Evolutionary conservation across 805 yeast species (phyloP).

Genomic region (Suhomyces prunicola): DNA sequence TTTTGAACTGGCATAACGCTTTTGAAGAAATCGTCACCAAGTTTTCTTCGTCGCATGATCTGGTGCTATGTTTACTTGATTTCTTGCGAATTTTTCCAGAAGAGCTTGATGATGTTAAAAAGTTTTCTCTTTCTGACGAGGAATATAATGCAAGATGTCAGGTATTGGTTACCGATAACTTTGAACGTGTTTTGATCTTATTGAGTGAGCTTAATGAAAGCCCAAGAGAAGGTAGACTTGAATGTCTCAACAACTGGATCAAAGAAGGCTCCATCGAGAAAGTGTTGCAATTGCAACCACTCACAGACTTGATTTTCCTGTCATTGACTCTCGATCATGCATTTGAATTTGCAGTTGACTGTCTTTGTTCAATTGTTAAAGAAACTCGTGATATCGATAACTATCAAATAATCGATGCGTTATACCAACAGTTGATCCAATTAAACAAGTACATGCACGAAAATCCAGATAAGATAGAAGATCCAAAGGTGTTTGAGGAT

Average conservation of each 20-base stretch:
- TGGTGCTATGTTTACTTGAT: conserved; percentile 57
- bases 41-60: conserved; percentile 36
- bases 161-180: conserved; percentile 62
- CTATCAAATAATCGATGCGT: conserved; percentile 56
- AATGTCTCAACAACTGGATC: conserved; percentile 88
- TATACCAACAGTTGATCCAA: conserved; percentile 65
- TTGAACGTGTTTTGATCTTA: conserved; percentile 62
- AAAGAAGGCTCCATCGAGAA: conserved; percentile 75
- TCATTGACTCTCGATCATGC: conserved; percentile 58
- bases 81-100: conserved; percentile 88
- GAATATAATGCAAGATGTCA: conserved; percentile 67
- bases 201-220: conserved; percentile 50
- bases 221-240: conserved; percentile 42
- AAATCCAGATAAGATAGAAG: conserved; percentile 45
- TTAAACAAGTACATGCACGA: conserved; percentile 48
- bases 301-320: conserved; percentile 66
- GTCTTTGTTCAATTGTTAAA: conserved; percentile 72
- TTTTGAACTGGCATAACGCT: conserved; percentile 67
- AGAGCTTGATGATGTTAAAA: conserved; percentile 75
- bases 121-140: conserved; percentile 75
- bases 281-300: conserved; percentile 59
- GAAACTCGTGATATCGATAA: conserved; percentile 80
- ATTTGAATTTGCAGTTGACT: conserved; percentile 83
- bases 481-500: conserved; percentile 64
- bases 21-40: conserved; percentile 59